Percentiles rank a stretch among this genome's conserved stretches.
phyloP scores from a whole-genome alignment of 345 rosid species.

The Atalantia buxifolia region DNA sequence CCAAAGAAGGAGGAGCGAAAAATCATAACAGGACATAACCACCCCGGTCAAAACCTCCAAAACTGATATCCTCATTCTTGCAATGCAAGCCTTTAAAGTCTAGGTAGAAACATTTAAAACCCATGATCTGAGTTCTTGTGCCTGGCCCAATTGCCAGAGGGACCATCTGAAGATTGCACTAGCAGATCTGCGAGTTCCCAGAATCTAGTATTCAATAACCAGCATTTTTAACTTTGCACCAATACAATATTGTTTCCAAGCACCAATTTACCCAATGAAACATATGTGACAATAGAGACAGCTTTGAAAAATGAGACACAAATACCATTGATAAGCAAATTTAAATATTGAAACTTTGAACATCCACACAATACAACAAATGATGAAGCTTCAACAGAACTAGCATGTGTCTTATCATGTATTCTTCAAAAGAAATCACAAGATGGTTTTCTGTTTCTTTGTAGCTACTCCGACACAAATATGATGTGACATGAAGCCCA shows the following conservation, averaged over 20 bases:
- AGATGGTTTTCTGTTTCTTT: neutral
- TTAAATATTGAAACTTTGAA: neutral
- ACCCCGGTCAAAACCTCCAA: slow-evolving; percentile 51
- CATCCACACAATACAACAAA: neutral
- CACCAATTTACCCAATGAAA: neutral
- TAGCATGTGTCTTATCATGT: neutral
- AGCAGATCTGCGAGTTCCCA: slow-evolving; percentile 76
- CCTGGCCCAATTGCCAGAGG: slow-evolving; percentile 68
- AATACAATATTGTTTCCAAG: neutral
- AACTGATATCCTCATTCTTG: slow-evolving; percentile 43
- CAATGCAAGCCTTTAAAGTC: slow-evolving; percentile 44
- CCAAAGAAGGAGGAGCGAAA: slow-evolving; percentile 32
- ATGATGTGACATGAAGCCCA: neutral
- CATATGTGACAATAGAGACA: neutral
- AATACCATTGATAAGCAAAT: neutral
- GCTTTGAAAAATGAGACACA: neutral
- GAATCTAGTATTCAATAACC: slow-evolving; percentile 62
- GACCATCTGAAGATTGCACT: slow-evolving; percentile 67
- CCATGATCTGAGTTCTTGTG: slow-evolving; percentile 55
- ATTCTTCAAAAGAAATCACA: neutral
- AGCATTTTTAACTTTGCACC: slow-evolving; percentile 30
- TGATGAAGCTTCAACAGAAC: neutral
- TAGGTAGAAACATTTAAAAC: slow-evolving; percentile 44
- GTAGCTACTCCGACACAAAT: neutral
- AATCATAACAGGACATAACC: slow-evolving; percentile 37